Percentiles rank a stretch among this genome's conserved stretches.
Evolutionary conservation across 129 eudicot species (phyloP).

Genomic region (Flaveria trinervia): DNA sequence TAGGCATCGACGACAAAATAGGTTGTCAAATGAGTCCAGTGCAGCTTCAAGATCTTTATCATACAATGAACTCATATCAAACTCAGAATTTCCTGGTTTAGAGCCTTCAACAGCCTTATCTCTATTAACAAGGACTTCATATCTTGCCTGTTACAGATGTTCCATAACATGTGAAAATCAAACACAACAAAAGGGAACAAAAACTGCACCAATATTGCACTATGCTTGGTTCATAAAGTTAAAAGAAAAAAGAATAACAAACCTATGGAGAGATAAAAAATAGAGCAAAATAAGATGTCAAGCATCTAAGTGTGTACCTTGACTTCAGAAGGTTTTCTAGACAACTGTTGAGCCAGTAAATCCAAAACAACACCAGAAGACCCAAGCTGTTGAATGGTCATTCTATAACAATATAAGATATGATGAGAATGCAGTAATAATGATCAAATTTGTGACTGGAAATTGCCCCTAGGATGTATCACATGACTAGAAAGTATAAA

Average conservation of each 20-base stretch:
- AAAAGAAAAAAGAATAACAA: neutral
- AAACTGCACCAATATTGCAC: conserved; percentile 57
- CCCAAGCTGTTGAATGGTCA: conserved; percentile 69
- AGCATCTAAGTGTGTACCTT: conserved; percentile 53
- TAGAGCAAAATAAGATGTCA: conserved; percentile 18
- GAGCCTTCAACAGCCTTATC: conserved; percentile 41
- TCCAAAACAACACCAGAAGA: conserved; percentile 67
- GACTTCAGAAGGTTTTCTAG: conserved; percentile 76
- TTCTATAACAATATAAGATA: conserved; percentile 39
- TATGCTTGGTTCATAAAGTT: conserved; percentile 44
- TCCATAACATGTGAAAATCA: conserved; percentile 60
- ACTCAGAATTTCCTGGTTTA: conserved; percentile 46
- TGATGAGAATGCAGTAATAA: conserved; percentile 17
- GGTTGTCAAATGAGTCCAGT: conserved; percentile 92
- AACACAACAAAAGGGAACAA: conserved; percentile 52
- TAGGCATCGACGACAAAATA: conserved; percentile 97
- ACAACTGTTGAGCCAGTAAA: conserved; percentile 67
- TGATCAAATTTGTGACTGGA: neutral
- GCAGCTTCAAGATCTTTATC: conserved; percentile 96
- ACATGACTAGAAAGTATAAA: conserved; percentile 22
- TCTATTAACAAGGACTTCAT: conserved; percentile 64
- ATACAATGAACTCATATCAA: conserved; percentile 55
- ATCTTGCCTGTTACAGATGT: conserved; percentile 87
- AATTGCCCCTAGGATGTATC: neutral
- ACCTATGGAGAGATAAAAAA: neutral